Evolutionary conservation across 2,329 filamentous ascomycete species (phyloP).

Genomic region (Ophiostoma himal-ulmi): DNA sequence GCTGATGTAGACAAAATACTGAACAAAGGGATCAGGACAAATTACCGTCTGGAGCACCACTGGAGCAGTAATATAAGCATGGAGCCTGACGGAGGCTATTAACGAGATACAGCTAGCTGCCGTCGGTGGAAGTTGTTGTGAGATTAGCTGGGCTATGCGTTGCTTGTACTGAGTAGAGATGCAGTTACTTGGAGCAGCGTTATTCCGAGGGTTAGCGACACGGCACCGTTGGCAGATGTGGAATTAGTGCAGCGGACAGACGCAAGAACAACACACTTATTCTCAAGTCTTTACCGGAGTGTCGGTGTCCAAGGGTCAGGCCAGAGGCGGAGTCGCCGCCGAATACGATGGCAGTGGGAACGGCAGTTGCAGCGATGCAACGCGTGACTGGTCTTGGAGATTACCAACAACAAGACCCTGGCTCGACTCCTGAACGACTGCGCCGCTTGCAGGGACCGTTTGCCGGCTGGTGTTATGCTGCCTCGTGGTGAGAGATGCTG

Average conservation of each 20-base stretch:
- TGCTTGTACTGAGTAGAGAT: not conserved
- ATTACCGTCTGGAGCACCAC: not conserved
- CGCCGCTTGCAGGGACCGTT: not conserved
- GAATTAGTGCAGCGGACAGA: not conserved
- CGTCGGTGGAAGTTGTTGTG: not conserved
- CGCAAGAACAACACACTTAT: not conserved
- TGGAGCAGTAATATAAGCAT: not conserved
- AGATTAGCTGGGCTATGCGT: not conserved
- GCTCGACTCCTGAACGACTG: not conserved
- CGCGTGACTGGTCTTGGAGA: not conserved
- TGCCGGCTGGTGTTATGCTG: too few relatives aligned
- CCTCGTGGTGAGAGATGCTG: not conserved
- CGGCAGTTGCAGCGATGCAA: slow-evolving; percentile 2
- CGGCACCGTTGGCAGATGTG: not conserved
- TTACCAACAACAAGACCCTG: not conserved
- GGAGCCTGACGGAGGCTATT: not conserved
- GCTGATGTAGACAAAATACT: not conserved
- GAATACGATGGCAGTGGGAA: too few relatives aligned
- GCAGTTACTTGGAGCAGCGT: not conserved
- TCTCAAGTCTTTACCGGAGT: not conserved
- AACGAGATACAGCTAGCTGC: not conserved
- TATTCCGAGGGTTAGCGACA: too few relatives aligned
- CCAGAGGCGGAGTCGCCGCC: not conserved
- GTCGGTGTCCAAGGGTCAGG: not conserved
- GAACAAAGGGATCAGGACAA: not conserved